Evolutionary conservation across 179 eudicot genomes (phyloP), one percentile per base, ranked within the genome.

Genomic region (Beta corolliflora): DNA sequence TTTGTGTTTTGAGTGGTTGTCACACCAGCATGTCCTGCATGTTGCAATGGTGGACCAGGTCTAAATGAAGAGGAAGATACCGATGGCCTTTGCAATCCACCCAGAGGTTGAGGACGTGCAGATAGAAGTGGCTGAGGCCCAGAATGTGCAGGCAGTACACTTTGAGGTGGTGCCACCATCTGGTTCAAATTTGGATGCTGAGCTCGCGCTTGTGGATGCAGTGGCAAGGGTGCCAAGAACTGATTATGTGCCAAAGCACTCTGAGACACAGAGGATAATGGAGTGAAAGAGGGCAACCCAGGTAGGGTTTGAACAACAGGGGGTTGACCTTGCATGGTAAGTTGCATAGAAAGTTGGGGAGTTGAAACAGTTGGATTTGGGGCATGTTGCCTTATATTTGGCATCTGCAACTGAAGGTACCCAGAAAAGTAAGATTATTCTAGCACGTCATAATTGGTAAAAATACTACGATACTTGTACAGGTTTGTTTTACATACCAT

Each of bases 371-470:
- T 18, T 56, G 83, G 84, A 79, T 69, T 84, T 29, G 90, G 81
- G 81, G 82, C 75, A 73, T 88, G 77, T 81, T 81, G 92, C 79
- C 86, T 89, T 74, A 91, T 83, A 88, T 90, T 95, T 82, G 91
- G 91, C 90, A 83, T 91, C 88, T 91, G 97, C 86, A 94, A 84
- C 98, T 94, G 92, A 83, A 68, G 31, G 16, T 71, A 77, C 36
- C 68, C 15, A 78, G 36, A 76, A 23, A 59, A 36, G 16, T 25
- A 48, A 13, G 60, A 56, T 77, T 45, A 72, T 48, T 11, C 29
- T 45, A 69, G 70, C 60, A 56, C 9, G 9, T 54, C 23, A 66
- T 58, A 63, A 41, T 29, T 6, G 61, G 19, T 44, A 58, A 15
- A 59, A 23, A 31, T 71, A 67, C 31, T 36, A 56, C 55, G 53